Evolutionary conservation across 2,329 filamentous ascomycete genomes (phyloP).

Genomic region (Talaromyces rugulosus): DNA sequence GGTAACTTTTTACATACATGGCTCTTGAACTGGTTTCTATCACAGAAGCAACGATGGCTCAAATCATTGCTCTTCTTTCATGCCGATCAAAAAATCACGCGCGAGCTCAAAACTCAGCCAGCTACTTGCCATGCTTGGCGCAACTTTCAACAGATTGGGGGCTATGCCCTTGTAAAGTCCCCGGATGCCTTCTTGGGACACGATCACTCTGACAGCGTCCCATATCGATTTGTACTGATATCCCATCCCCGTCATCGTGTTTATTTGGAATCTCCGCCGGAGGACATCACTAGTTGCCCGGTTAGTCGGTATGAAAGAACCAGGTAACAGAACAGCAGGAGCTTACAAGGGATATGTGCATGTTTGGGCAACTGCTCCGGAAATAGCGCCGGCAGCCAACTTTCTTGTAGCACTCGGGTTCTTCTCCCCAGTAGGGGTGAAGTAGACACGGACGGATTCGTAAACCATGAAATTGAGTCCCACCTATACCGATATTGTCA

Average conservation of each 20-base stretch:
- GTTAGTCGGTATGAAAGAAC: slow-evolving; percentile 9
- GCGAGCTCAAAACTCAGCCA: slow-evolving; percentile 97
- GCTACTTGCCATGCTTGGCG: slow-evolving; percentile 96
- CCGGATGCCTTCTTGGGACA: slow-evolving; percentile 74
- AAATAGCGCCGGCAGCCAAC: slow-evolving; percentile 82
- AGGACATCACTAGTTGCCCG: slow-evolving; percentile 68
- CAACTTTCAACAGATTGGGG: slow-evolving; percentile 93
- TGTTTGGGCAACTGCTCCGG: slow-evolving; percentile 93
- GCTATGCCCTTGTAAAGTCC: slow-evolving; percentile 95
- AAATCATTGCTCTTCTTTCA: slow-evolving; percentile 34
- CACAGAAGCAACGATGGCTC: background rate
- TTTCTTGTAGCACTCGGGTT: slow-evolving; percentile 78
- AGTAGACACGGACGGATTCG: slow-evolving; percentile 75
- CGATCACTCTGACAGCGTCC: slow-evolving; percentile 77
- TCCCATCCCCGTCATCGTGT: slow-evolving; percentile 98
- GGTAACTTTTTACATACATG: background rate
- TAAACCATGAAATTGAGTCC: slow-evolving; percentile 99
- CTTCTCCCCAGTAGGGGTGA: slow-evolving; percentile 83
- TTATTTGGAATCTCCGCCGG: slow-evolving; percentile 92
- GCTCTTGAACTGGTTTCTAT: background rate
- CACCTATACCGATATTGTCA: slow-evolving; percentile 52
- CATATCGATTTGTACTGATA: slow-evolving; percentile 87
- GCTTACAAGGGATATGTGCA: slow-evolving; percentile 96
- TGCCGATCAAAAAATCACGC: slow-evolving; percentile 72
- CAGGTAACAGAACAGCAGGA: background rate